These are phyloP conservation scores for Pyrenophora graminea DNA, from an alignment of 2,329 filamentous ascomycete genomes.

Conservation along the genomic window DNA sequence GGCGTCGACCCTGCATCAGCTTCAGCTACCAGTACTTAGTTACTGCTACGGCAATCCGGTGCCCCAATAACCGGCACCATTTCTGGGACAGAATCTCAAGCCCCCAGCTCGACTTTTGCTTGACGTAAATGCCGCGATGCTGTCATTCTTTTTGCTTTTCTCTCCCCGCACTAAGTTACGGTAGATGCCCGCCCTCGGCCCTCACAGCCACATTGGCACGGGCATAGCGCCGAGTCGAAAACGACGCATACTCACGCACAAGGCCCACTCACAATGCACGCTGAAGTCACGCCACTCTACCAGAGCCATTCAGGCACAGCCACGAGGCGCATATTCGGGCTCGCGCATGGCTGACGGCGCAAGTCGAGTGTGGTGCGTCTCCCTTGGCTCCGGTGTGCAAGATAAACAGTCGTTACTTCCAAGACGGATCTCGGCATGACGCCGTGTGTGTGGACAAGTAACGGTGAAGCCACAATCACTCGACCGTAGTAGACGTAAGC, in stretches of 20 bases:
- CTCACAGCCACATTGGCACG: slow-evolving; percentile 16
- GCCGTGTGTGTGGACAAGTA: not conserved
- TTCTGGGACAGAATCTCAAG: not conserved
- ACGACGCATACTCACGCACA: slow-evolving; percentile 14
- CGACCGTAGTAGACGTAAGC: not conserved
- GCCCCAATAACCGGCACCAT: not conserved
- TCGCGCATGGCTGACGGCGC: slow-evolving; percentile 16
- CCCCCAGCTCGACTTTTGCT: not conserved
- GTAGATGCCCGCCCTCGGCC: not conserved
- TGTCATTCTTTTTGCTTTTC: not conserved
- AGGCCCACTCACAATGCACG: slow-evolving; percentile 24
- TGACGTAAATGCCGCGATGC: not conserved
- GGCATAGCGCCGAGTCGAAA: slow-evolving; percentile 1
- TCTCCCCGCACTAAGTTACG: not conserved
- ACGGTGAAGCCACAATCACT: not conserved
- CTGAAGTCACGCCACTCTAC: slow-evolving; percentile 19
- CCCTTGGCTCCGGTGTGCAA: not conserved
- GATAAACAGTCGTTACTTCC: not conserved
- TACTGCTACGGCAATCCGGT: not conserved
- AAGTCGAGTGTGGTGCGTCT: slow-evolving; percentile 1
- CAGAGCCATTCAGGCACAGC: slow-evolving; percentile 25
- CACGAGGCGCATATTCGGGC: slow-evolving; percentile 23
- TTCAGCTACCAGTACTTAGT: not conserved
- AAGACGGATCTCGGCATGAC: slow-evolving; percentile 22
- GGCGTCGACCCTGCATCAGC: slow-evolving; percentile 6